Percentiles rank a stretch among this genome's conserved stretches.
Evolutionary conservation across 192 early-diverging fungal genomes (phyloP).

Genomic region (Umbelopsis ramanniana): DNA sequence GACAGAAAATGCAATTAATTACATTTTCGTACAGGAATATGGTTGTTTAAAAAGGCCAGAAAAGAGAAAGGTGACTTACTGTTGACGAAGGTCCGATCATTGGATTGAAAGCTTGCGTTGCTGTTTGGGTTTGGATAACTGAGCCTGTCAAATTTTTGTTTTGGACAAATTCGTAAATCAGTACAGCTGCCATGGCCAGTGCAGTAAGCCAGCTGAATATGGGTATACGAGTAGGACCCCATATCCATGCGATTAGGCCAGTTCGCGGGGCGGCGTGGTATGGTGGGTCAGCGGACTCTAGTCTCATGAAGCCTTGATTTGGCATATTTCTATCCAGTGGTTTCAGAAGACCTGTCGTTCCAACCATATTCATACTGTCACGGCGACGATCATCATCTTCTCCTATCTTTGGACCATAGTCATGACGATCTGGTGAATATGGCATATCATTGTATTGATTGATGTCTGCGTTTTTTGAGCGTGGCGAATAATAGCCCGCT

Average conservation of each 20-base stretch:
- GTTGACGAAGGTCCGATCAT: slow-evolving; percentile 79
- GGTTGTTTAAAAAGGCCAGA: too few species aligned
- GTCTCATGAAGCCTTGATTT: slow-evolving; percentile 10
- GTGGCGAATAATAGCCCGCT: slow-evolving; percentile 7
- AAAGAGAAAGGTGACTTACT: slow-evolving; percentile 41
- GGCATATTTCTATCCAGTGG: slow-evolving; percentile 8
- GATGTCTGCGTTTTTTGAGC: background rate
- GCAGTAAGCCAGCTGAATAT: slow-evolving; percentile 54
- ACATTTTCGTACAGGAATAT: too few species aligned
- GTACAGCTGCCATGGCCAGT: slow-evolving; percentile 44
- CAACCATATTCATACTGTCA: slow-evolving; percentile 17
- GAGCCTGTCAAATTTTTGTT: slow-evolving; percentile 64
- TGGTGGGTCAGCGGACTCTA: slow-evolving; percentile 7
- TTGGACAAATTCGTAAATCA: slow-evolving; percentile 56
- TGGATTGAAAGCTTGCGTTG: slow-evolving; percentile 63
- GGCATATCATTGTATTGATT: slow-evolving; percentile 20
- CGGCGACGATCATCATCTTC: slow-evolving; percentile 10
- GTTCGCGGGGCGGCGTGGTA: slow-evolving; percentile 1
- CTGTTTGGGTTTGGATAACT: slow-evolving; percentile 58
- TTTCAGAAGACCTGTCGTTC: slow-evolving; percentile 7
- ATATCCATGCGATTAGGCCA: background rate
- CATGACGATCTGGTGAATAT: background rate
- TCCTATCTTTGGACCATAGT: slow-evolving; percentile 11
- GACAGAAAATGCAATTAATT: too few species aligned
- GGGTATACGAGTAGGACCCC: slow-evolving; percentile 32